Percentiles rank a stretch among this genome's conserved stretches.
These are phyloP conservation scores for Dendrobium officinale DNA, from an alignment of 106 monocot species.

Conservation along the genomic window DNA sequence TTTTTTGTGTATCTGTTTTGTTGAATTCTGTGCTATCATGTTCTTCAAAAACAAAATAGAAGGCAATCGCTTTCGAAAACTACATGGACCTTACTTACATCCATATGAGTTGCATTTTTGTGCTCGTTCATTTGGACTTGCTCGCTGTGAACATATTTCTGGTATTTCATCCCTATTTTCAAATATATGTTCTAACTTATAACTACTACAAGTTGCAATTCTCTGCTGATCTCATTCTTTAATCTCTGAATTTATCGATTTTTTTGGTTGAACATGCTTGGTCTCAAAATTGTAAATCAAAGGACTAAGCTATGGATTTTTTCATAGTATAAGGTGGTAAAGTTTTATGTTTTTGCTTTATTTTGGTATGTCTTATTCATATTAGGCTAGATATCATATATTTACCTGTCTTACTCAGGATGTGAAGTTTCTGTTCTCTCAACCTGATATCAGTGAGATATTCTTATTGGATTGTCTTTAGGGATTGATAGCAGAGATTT, in stretches of 20 bases:
- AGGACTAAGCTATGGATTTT: neutral
- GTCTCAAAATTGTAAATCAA: neutral
- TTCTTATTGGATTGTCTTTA: slow-evolving; percentile 12
- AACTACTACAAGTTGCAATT: neutral
- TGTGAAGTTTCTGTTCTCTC: neutral
- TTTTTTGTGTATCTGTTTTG: too few relatives aligned
- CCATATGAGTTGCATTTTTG: neutral
- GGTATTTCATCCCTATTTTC: neutral
- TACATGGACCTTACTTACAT: neutral
- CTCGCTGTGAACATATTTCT: neutral
- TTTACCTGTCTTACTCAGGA: neutral
- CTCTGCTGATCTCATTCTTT: neutral
- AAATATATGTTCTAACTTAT: neutral
- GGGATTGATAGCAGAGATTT: slow-evolving; percentile 57
- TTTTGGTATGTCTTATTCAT: neutral
- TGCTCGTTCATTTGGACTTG: neutral
- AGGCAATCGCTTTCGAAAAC: neutral
- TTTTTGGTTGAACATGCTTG: neutral
- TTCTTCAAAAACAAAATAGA: neutral
- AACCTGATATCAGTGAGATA: neutral
- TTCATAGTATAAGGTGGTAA: neutral
- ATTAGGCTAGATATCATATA: neutral
- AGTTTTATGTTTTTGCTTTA: neutral
- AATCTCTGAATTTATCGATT: neutral
- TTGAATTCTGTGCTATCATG: too few relatives aligned